These are phyloP conservation scores for Didymella keratinophila DNA, from an alignment of 2,329 filamentous ascomycete genomes.

Conservation along the genomic window DNA sequence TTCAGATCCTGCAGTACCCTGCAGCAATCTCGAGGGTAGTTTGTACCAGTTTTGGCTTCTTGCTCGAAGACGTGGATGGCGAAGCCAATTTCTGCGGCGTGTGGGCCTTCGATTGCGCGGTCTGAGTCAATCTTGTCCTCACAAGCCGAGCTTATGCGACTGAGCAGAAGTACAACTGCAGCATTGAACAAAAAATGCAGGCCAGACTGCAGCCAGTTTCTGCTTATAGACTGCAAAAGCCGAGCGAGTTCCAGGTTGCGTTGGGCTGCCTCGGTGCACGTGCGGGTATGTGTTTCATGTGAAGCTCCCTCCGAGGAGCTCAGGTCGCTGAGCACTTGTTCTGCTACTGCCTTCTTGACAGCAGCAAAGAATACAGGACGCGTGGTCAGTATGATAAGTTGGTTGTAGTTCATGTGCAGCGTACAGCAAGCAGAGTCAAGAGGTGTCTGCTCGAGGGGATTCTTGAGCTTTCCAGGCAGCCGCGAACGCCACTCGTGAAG, in stretches of 20 bases:
- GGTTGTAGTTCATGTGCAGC: slow-evolving; percentile 37
- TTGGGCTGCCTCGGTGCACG: slow-evolving; percentile 31
- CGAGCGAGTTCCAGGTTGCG: slow-evolving; percentile 32
- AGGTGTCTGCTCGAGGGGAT: slow-evolving; percentile 13
- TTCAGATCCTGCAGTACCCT: slow-evolving; percentile 36
- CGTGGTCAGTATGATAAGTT: slow-evolving; percentile 36
- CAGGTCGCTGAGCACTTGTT: slow-evolving; percentile 24
- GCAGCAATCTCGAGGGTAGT: slow-evolving; percentile 36
- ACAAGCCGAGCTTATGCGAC: slow-evolving; percentile 24
- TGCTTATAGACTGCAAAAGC: slow-evolving; percentile 15
- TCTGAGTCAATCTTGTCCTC: background rate
- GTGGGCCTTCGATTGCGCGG: slow-evolving; percentile 1
- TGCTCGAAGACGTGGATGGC: slow-evolving; percentile 35
- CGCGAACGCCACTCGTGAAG: slow-evolving; percentile 31
- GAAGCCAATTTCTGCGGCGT: slow-evolving; percentile 28
- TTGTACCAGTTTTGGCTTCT: slow-evolving; percentile 34
- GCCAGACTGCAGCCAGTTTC: slow-evolving; percentile 32
- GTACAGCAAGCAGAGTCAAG: slow-evolving; percentile 34
- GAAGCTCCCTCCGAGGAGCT: slow-evolving; percentile 23
- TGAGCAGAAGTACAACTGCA: slow-evolving; percentile 35
- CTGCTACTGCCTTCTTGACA: slow-evolving; percentile 35
- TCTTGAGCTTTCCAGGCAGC: slow-evolving; percentile 27
- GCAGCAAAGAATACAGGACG: slow-evolving; percentile 36
- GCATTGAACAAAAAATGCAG: slow-evolving; percentile 43
- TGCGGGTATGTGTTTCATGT: slow-evolving; percentile 23